Percentiles rank a stretch among this genome's conserved stretches.
Conservation (phyloP, 1,284 basidiomycete species). For the Pseudomicrostroma phylloplanum region DNA sequence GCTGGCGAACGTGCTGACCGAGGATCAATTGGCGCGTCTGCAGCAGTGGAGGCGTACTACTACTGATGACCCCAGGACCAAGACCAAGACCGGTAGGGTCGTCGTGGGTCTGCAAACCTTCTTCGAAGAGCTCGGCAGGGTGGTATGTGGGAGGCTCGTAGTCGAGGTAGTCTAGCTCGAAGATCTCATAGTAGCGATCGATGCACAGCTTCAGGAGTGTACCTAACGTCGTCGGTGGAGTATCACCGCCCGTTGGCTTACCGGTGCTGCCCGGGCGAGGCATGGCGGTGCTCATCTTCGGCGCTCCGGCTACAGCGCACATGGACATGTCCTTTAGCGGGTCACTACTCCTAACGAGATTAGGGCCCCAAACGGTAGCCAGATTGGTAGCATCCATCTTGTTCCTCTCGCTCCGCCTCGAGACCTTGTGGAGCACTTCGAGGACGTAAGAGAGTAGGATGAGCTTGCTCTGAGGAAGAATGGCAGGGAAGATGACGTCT, state of each 20-base stretch:
- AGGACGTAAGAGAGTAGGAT: conserved; percentile 67
- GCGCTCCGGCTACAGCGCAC: conserved; percentile 64
- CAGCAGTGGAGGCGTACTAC: too few species aligned
- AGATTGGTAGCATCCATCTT: conserved; percentile 77
- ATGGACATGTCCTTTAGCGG: conserved; percentile 31
- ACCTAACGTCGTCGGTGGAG: conserved; percentile 61
- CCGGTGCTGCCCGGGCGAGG: neutral
- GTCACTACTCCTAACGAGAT: conserved; percentile 54
- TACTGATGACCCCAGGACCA: too few species aligned
- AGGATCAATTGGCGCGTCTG: too few species aligned
- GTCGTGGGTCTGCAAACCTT: neutral
- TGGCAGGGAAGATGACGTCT: conserved; percentile 56
- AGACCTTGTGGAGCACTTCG: conserved; percentile 70
- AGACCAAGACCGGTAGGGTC: too few species aligned
- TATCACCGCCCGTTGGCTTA: conserved; percentile 43
- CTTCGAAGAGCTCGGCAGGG: conserved; percentile 2
- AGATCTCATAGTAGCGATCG: conserved; percentile 73
- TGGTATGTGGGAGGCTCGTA: conserved; percentile 4
- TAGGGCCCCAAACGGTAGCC: conserved; percentile 69
- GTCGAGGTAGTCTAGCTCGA: conserved; percentile 63
- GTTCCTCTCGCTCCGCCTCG: conserved; percentile 61
- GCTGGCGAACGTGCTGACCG: too few species aligned
- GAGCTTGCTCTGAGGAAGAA: conserved; percentile 63
- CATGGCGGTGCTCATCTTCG: conserved; percentile 60
- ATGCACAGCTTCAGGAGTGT: conserved; percentile 69